These are phyloP conservation scores for Fraxinus xanthoxyloides DNA, from an alignment of 305 asterid genomes.

Conservation along the genomic window DNA sequence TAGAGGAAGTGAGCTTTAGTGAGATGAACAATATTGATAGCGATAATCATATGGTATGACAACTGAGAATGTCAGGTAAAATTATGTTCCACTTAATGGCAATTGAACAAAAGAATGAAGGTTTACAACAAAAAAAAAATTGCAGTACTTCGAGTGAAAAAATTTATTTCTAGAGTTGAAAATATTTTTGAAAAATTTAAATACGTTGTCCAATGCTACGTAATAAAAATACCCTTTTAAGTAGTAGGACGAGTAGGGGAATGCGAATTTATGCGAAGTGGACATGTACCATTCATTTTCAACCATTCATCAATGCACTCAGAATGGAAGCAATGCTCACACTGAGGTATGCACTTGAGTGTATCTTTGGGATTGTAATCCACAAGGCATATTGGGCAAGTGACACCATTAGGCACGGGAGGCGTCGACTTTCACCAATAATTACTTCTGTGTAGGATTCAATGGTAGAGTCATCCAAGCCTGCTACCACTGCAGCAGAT, in stretches of 20 bases:
- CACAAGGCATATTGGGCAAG: constrained; percentile 66
- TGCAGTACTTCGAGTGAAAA: too few species aligned
- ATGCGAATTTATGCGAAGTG: constrained; percentile 66
- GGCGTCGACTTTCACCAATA: constrained; percentile 63
- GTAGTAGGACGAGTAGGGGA: constrained; percentile 18
- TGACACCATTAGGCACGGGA: constrained; percentile 65
- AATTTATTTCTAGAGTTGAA: background rate
- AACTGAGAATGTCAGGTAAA: background rate
- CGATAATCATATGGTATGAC: background rate
- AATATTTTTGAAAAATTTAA: background rate
- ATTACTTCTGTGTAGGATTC: constrained; percentile 61
- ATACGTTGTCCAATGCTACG: too few species aligned
- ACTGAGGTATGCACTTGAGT: constrained; percentile 55
- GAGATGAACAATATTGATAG: background rate
- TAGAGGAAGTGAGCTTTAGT: background rate
- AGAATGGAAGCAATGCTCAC: constrained; percentile 76
- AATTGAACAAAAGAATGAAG: constrained; percentile 14
- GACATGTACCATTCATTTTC: constrained; percentile 57
- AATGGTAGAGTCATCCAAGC: constrained; percentile 67
- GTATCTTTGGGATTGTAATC: constrained; percentile 64
- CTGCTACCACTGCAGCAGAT: constrained; percentile 14
- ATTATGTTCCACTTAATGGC: background rate
- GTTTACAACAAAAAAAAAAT: background rate
- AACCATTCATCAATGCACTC: constrained; percentile 80
- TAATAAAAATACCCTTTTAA: background rate